These are phyloP conservation scores for Chalara sp. DNA, from an alignment of 2,329 filamentous ascomycete species.

Conservation along the genomic window DNA sequence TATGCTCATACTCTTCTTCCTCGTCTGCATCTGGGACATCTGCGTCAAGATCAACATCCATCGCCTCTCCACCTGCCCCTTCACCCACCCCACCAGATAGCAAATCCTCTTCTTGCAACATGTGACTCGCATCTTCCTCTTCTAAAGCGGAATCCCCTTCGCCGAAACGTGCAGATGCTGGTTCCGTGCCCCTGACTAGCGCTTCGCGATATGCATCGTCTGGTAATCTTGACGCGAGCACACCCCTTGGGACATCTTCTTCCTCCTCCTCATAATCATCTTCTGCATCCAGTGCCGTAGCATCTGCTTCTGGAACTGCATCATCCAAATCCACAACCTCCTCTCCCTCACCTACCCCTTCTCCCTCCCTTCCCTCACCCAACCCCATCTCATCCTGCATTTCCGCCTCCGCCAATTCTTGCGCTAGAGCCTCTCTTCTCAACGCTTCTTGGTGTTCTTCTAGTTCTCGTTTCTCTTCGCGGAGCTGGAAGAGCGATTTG, in stretches of 20 bases:
- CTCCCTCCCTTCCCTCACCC: conserved; percentile 50
- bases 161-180: conserved; percentile 36
- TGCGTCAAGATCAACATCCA: conserved; percentile 65
- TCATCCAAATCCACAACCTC: conserved; percentile 24
- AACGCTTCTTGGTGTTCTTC: conserved; percentile 77
- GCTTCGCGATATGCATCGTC: conserved; percentile 59
- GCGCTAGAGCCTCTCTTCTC: conserved; percentile 61
- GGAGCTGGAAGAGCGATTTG: conserved; percentile 85
- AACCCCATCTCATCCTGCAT: conserved; percentile 26
- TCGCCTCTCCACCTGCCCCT: conserved; percentile 19
- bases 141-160: conserved; percentile 43
- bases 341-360: conserved; percentile 68
- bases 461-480: conserved; percentile 82
- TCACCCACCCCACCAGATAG: conserved; percentile 35
- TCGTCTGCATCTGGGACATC: conserved; percentile 59
- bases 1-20: conserved; percentile 67
- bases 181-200: conserved; percentile 43
- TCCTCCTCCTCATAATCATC: conserved; percentile 35
- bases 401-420: conserved; percentile 68
- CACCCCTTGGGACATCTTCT: conserved; percentile 21
- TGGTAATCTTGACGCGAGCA: conserved; percentile 35
- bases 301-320: conserved; percentile 28
- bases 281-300: conserved; percentile 23
- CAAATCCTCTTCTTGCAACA: conserved; percentile 59
- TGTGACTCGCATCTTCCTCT: conserved; percentile 48